These are phyloP conservation scores for Pestalotiopsis sp. DNA, from an alignment of 2,329 filamentous ascomycete species.

Conservation along the genomic window DNA sequence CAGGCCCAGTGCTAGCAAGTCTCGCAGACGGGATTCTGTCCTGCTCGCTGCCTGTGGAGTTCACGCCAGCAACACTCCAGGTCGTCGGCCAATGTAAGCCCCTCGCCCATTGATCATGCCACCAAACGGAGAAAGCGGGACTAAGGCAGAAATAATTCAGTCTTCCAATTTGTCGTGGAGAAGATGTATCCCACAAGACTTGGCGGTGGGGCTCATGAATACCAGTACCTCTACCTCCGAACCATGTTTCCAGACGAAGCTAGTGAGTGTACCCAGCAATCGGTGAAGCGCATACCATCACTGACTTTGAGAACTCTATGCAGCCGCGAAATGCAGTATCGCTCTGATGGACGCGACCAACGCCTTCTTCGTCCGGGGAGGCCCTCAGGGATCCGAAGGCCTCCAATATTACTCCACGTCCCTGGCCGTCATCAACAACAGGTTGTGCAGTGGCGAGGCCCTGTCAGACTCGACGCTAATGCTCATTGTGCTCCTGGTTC, in stretches of 20 bases:
- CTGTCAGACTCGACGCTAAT: slow-evolving; percentile 1
- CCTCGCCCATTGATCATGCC: not conserved
- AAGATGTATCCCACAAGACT: slow-evolving; percentile 7
- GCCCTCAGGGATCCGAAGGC: not conserved
- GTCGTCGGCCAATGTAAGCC: slow-evolving; percentile 1
- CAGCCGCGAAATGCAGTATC: not conserved
- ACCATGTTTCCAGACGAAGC: slow-evolving; percentile 4
- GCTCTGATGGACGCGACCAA: slow-evolving; percentile 7
- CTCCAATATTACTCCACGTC: not conserved
- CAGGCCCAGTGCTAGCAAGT: not conserved
- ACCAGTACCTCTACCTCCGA: not conserved
- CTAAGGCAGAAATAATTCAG: not conserved
- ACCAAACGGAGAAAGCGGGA: not conserved
- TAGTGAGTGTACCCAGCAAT: not conserved
- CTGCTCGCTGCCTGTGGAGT: not conserved
- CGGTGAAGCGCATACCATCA: not conserved
- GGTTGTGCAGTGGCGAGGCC: not conserved
- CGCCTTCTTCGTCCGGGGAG: not conserved
- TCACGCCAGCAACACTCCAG: not conserved
- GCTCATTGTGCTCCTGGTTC: not conserved
- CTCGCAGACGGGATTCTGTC: not conserved
- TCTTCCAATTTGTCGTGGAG: not conserved
- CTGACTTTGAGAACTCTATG: not conserved
- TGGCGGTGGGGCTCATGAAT: not conserved
- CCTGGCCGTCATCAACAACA: not conserved